These are phyloP conservation scores for Encephalitozoon romaleae DNA, from an alignment of 371 early-diverging fungal genomes.

Conservation along the genomic window DNA sequence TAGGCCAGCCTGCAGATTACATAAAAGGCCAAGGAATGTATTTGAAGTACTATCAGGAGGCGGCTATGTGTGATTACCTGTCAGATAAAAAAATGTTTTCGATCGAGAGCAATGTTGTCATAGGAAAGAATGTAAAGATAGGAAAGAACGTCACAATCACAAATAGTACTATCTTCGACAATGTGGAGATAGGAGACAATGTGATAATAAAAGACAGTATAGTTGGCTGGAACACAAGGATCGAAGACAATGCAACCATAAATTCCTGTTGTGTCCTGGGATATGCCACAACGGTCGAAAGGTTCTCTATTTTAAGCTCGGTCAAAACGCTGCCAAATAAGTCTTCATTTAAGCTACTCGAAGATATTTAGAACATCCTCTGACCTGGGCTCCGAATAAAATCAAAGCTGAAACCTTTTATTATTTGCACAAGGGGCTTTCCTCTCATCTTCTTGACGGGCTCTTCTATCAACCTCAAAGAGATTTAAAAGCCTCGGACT, in stretches of 20 bases:
- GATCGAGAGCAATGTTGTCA: constrained; percentile 75
- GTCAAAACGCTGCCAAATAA: neutral
- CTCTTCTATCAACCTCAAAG: neutral
- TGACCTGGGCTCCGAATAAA: neutral
- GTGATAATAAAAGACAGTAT: constrained; percentile 79
- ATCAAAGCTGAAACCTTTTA: neutral
- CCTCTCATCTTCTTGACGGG: neutral
- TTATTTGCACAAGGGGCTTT: neutral
- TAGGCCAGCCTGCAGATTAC: constrained; percentile 96
- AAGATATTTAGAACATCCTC: neutral
- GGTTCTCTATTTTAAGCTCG: neutral
- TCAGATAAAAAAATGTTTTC: constrained; percentile 62
- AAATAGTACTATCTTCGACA: constrained; percentile 78
- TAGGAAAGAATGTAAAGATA: constrained; percentile 71
- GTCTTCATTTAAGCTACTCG: neutral
- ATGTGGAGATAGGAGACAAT: constrained; percentile 71
- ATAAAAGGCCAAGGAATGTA: constrained; percentile 83
- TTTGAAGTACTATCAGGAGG: constrained; percentile 61
- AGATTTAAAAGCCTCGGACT: neutral
- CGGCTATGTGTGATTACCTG: neutral
- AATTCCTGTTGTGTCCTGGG: constrained; percentile 25
- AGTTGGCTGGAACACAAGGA: constrained; percentile 79
- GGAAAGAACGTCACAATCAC: constrained; percentile 68
- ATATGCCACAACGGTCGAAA: constrained; percentile 1
- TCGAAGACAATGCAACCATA: constrained; percentile 22